Evolutionary conservation across 352 stramenopile species (phyloP), one percentile per base, ranked within the genome.

Genomic region (Phytophthora fragariae): DNA sequence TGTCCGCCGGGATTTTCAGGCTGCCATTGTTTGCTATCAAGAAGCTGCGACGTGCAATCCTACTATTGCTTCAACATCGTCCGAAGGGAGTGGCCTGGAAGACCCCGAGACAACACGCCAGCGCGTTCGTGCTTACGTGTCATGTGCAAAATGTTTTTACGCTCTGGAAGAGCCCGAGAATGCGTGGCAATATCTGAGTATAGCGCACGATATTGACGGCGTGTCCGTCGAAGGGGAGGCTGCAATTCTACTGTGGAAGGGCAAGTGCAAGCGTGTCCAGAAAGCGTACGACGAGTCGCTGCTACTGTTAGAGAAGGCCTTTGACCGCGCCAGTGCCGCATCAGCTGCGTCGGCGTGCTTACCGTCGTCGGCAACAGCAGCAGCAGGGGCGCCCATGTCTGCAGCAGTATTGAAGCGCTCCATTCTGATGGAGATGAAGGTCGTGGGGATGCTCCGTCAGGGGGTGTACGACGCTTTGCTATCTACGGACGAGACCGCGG

Each of bases 381-480:
- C 76, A 65, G 41, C 59, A 12, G 52, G 57, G 39, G 33, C 52
- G 21, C 68, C 71, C 5, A 67, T 82, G 53, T 70, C 70, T 8
- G 60, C 67, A 59, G 50, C 63, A 19, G 78, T 73, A 63, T 57
- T 91, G 10, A 86, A 87, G 49, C 71, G 81, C 21, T 88, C 80
- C 7, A 83, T 92, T 27, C 39, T 91, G 21, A 79, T 88, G 61
- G 85, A 92, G 71, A 90, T 92, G 82, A 85, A 87, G 37, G 76
- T 92, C 11, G 81, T 88, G 9, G 75, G 76, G 8, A 75, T 91
- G 3, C 53, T 89, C 35, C 72, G 75, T 21, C 79, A 86, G 37
- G 77, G 84, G n/a, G 60, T 88, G 1, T 84, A 90, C 35, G 72
- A 82, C 21, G 74, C 75, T 0, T 76, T 92, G 14, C 65, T 90